Base-by-base conservation (phyloP, 306 rosid genomes). In the Senna tora region DNA sequence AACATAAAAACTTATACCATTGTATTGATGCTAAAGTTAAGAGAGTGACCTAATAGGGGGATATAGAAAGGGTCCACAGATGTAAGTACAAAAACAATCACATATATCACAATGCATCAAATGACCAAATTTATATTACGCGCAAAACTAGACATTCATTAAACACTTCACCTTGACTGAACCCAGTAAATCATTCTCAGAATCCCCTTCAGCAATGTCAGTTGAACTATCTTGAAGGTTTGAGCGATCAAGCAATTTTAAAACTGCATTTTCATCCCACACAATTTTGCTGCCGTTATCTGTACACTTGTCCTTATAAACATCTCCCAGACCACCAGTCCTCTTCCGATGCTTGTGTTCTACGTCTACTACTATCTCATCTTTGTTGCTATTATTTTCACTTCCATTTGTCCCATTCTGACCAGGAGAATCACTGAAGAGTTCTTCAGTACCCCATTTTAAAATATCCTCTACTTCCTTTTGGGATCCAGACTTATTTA, bases 391-490 rank as follows among this genome's bases (percentile, higher is more conserved):
- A 80, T 82, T 82, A 81, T 73, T 83, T 77, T 92, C 99, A 81
- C 75, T 79, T 38, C 68, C 51, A 78, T 84, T 96, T 67, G 81
- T 89, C 65, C 85, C 94, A 62, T 87, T 88, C 17, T 66, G 58
- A 59, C 81, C 84, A 71, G 84, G 84, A 75, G 92, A 79, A 75
- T 92, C 93, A 41, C 71, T 85, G 75, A 95, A 95, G 73, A 95
- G 97, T 69, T 95, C 99, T 80, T 95, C 97, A 49, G 99, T 95
- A 67, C 99, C 99, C 99, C 99, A 95, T 77, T 89, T 95, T 71
- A 95, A 64, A 85, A 95, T 95, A 75, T 92, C 96, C 84, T 95
- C 99, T 71, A 95, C 96, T 81, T 95, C 99, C 67, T 95, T 95
- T 70, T 91, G 99, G 54, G 97, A 89, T 73, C 91, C 99, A 25